Evolutionary conservation across 495 filamentous ascomycete species (phyloP).

Genomic region (Glarea lozoyensis): DNA sequence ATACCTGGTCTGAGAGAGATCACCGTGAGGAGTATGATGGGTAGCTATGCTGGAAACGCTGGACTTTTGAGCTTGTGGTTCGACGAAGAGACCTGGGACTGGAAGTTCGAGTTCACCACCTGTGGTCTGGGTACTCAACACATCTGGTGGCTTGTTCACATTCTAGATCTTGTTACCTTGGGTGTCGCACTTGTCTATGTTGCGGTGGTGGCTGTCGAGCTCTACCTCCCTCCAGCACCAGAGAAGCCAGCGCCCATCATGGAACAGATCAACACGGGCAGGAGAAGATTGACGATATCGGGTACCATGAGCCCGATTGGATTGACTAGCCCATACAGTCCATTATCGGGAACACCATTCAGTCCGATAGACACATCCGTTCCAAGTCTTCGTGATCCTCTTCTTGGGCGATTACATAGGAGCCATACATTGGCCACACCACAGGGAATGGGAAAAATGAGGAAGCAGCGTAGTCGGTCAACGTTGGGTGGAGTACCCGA

Average conservation of each 20-base stretch:
- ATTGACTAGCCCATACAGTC: too few relatives aligned
- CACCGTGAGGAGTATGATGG: constrained; percentile 98
- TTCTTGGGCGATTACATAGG: too few relatives aligned
- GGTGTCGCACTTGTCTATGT: constrained; percentile 24
- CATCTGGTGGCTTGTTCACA: constrained; percentile 87
- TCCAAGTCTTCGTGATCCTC: too few relatives aligned
- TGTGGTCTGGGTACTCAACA: constrained; percentile 81
- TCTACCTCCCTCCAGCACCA: not conserved
- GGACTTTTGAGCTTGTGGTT: constrained; percentile 87
- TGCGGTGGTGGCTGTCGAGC: not conserved
- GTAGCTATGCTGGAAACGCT: constrained; percentile 79
- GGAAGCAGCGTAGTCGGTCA: too few relatives aligned
- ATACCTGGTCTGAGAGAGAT: constrained; percentile 68
- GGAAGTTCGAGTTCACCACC: constrained; percentile 69
- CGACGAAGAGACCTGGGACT: constrained; percentile 58
- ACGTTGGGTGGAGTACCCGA: too few relatives aligned
- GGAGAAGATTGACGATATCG: not conserved
- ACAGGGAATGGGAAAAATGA: too few relatives aligned
- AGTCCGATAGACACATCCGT: too few relatives aligned
- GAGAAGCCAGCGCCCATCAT: not conserved
- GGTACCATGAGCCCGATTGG: too few relatives aligned
- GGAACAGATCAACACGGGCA: not conserved
- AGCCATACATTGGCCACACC: too few relatives aligned
- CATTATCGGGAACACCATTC: too few relatives aligned
- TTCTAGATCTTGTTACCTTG: constrained; percentile 53